Evolutionary conservation across 768 basidiomycete species (phyloP), one percentile per base, ranked within the genome.

Genomic region (Termitomyces sp.): DNA sequence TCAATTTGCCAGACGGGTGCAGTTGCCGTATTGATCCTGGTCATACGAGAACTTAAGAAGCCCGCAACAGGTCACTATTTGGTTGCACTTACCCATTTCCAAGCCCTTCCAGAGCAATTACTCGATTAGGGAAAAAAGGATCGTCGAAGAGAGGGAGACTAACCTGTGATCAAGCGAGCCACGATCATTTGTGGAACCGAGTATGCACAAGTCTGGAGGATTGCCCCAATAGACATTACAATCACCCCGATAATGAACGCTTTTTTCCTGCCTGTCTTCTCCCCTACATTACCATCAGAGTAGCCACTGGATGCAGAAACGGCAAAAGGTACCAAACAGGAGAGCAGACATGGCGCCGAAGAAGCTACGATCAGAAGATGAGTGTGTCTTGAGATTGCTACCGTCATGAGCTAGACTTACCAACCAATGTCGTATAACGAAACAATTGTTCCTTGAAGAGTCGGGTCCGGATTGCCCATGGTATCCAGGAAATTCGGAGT

Each of bases 1-100:
- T 83, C 82, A 66, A 80, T 80, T 63, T 82, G 79, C 80, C 81
- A 83, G 8, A 82, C 77, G 8, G 82, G 82, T 1, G 81, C 78
- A 13, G 79, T 82, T 3, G 82, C 75, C 0, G 82, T 82, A 59
- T 83, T 80, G 51, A 81, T 73, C 0, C 79, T 80, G 50, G 35
- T 36, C 16, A 1, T 6, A 11, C 0, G 11, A 36, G 22, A 50
- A 18, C 40, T n/a, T 33, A 2, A 28, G 28, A 15, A 36, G 32
- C 51, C 12, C 20, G 3, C 13, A 28, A 18, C 4, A 36, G 28
- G 28, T 28, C 28, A 28, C 28, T 28, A 28, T 28, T 28, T 28
- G 4, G 28, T 28, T 28, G 28, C 28, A 28, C 66, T 59, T 58
- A 77, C 79, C 81, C 80, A 65, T 82, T 82, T 49, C 81, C 79